Conservation (phyloP, 2,329 filamentous ascomycete genomes). For the Alternaria triticimaculans region DNA sequence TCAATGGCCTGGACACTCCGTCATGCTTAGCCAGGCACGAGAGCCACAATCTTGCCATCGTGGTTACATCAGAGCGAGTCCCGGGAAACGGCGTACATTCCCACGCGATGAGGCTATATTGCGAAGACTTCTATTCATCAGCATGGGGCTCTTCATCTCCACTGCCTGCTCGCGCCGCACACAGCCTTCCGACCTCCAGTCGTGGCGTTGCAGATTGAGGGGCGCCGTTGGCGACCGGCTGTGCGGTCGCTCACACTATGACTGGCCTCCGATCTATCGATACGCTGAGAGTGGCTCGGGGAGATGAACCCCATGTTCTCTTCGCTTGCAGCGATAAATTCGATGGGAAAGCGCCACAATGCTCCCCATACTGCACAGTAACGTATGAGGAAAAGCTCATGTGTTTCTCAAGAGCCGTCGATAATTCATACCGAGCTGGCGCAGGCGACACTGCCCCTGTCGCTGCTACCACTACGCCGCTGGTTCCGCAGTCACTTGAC, state of each 20-base stretch:
- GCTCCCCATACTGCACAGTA: conserved; percentile 43
- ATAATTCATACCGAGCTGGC: conserved; percentile 40
- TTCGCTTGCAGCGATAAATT: conserved; percentile 18
- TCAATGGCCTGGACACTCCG: conserved; percentile 32
- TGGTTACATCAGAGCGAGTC: conserved; percentile 24
- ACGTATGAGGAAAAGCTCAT: conserved; percentile 38
- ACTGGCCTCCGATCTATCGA: conserved; percentile 28
- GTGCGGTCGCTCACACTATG: conserved; percentile 14
- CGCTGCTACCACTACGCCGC: conserved; percentile 33
- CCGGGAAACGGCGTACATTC: conserved; percentile 27
- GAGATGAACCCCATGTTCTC: conserved; percentile 28
- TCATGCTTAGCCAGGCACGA: conserved; percentile 35
- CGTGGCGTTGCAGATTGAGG: conserved; percentile 40
- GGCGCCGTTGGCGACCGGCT: conserved; percentile 33
- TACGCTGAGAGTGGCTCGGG: conserved; percentile 35
- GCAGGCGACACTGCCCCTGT: conserved; percentile 35
- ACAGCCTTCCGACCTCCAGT: conserved; percentile 24
- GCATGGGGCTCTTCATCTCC: conserved; percentile 24
- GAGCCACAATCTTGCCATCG: conserved; percentile 24
- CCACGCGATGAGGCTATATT: conserved; percentile 30
- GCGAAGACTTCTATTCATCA: conserved; percentile 33
- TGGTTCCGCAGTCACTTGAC: conserved; percentile 46
- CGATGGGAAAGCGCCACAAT: conserved; percentile 38
- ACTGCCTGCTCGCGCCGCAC: conserved; percentile 23
- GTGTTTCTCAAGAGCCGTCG: conserved; percentile 24